These are phyloP conservation scores for Cylindrodendrum hubeiense DNA, from an alignment of 2,329 filamentous ascomycete species.

Conservation along the genomic window DNA sequence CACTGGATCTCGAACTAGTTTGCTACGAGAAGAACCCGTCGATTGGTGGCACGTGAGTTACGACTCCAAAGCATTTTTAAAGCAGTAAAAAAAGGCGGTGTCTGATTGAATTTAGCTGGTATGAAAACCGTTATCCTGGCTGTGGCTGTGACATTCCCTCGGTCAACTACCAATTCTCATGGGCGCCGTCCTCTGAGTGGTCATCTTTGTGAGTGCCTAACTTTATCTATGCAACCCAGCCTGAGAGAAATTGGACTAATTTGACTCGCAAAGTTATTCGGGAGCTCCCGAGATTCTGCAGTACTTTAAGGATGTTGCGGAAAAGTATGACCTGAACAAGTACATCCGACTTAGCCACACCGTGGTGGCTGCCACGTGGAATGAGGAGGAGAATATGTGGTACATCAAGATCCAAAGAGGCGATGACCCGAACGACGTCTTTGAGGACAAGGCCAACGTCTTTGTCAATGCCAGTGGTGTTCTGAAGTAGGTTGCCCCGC, in stretches of 20 bases:
- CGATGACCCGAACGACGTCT: slow-evolving; percentile 11
- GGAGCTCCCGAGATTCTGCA: slow-evolving; percentile 37
- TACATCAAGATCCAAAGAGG: slow-evolving; percentile 19
- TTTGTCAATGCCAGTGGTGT: slow-evolving; percentile 31
- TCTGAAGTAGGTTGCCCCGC: slow-evolving; percentile 18
- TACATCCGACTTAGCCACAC: slow-evolving; percentile 36
- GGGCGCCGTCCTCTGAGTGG: slow-evolving; percentile 31
- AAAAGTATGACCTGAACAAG: slow-evolving; percentile 37
- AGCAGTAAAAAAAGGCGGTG: neutral
- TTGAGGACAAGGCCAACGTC: slow-evolving; percentile 27
- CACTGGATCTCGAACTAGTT: slow-evolving; percentile 38
- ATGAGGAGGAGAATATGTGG: slow-evolving; percentile 27
- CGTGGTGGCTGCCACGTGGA: slow-evolving; percentile 36
- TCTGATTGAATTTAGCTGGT: slow-evolving; percentile 13
- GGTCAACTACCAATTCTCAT: slow-evolving; percentile 38
- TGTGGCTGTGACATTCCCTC: slow-evolving; percentile 41
- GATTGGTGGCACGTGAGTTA: slow-evolving; percentile 29
- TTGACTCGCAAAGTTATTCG: slow-evolving; percentile 19
- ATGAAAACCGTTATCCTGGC: slow-evolving; percentile 41
- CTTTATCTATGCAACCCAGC: neutral
- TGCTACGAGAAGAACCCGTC: slow-evolving; percentile 46
- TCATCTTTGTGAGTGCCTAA: slow-evolving; percentile 13
- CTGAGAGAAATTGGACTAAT: neutral
- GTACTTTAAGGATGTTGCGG: slow-evolving; percentile 41
- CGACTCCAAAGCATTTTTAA: neutral